Conservation (phyloP, 1,139 yeast species). For the Debaryomycetaceae sp. region DNA sequence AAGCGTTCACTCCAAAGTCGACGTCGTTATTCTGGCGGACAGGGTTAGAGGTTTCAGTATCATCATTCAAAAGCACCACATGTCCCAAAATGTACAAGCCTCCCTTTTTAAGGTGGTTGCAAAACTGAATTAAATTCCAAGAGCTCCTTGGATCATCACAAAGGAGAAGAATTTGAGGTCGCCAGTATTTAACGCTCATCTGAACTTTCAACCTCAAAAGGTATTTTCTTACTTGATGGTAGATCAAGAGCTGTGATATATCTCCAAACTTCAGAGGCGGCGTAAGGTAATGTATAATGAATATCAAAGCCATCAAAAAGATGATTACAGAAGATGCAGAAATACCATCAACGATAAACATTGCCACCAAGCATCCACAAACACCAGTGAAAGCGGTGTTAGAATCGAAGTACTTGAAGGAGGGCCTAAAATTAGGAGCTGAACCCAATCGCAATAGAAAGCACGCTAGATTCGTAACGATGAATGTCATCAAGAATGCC, state of each 20-base stretch:
- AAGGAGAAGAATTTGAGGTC: constrained; percentile 85
- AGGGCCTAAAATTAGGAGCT: constrained; percentile 96
- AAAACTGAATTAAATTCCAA: constrained; percentile 90
- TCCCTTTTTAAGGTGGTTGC: constrained; percentile 92
- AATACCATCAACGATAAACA: constrained; percentile 91
- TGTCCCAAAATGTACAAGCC: constrained; percentile 91
- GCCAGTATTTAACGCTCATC: constrained; percentile 90
- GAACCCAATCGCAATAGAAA: constrained; percentile 81
- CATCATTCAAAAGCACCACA: constrained; percentile 65
- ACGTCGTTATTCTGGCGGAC: constrained; percentile 12
- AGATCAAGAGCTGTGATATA: constrained; percentile 88
- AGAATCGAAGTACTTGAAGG: constrained; percentile 81
- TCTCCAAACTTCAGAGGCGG: constrained; percentile 98
- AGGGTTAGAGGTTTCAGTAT: constrained; percentile 14
- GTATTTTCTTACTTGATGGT: constrained; percentile 94
- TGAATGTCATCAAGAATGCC: constrained; percentile 95
- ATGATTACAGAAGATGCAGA: constrained; percentile 77
- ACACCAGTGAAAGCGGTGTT: constrained; percentile 81
- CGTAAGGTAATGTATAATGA: constrained; percentile 80
- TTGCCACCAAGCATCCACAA: constrained; percentile 65
- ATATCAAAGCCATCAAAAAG: constrained; percentile 60
- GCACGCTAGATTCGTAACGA: constrained; percentile 91
- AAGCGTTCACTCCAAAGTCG: constrained; percentile 35
- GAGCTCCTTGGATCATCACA: constrained; percentile 89
- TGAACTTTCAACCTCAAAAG: constrained; percentile 77